Base-by-base conservation (phyloP, 495 filamentous ascomycete genomes). In the Pseudoneurospora amorphoporcata region DNA sequence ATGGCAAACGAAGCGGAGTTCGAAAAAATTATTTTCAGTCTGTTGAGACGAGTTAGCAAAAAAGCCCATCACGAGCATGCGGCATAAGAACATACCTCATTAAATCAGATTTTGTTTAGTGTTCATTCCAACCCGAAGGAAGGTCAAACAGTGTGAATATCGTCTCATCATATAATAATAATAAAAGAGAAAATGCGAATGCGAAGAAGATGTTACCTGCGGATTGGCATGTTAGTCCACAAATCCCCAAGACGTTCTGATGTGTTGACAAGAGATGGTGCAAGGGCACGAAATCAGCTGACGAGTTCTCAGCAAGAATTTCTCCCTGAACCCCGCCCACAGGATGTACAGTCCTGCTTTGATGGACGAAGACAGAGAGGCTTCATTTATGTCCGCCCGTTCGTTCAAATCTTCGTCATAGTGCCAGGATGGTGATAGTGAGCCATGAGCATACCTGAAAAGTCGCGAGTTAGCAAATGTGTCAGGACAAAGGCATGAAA, bases 91-190 rank as follows among this genome's bases (percentile, higher is more conserved):
- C 87, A 83, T 85, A 94, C 92, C 92, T 95, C 92, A 95, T 95
- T 96, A 96, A 94, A 97, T 97, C 94, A 97, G 94, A 97, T 91
- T 95, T 95, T 93, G 87, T 85, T 81, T 72, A 76, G 87, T 87
- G 91, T 92, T 95, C 94, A 96, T 90, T 86, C 90, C 89, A 77
- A 83, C 85, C 82, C 79, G 82, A 76, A 83, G 81, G 82, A 83
- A 84, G 84, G 89, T 97, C 94, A 94, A 94, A 97, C 92, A 97
- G 94, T 97, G 94, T 97, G 94, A 97, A 97, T 97, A 86, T 78
- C 80, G 78, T 71, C 76, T 85, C 84, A 86, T 86, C 84, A 85
- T 83, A 47, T 83, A 47, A 74, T 70, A 68, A 70, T 71, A 75
- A 73, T 72, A 71, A 73, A 72, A 73, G 41, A 76, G 73, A 76